Evolutionary conservation across 2,329 filamentous ascomycete species (phyloP).

Genomic region (Leptosphaerulina australis): DNA sequence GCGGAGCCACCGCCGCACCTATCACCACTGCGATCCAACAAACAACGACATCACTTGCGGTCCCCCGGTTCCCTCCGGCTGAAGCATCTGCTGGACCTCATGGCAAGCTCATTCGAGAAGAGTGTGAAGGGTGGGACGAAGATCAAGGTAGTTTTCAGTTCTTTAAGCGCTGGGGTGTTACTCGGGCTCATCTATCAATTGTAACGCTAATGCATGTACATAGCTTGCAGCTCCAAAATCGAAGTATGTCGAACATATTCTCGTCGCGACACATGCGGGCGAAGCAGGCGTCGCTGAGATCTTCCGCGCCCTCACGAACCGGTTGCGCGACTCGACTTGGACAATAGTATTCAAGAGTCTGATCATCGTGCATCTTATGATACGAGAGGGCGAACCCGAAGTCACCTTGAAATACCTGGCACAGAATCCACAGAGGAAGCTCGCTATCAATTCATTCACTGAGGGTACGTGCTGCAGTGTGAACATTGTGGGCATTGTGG

Average conservation of each 20-base stretch:
- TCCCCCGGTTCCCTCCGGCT: slow-evolving; percentile 16
- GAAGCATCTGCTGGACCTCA: slow-evolving; percentile 46
- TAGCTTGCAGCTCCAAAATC: slow-evolving; percentile 95
- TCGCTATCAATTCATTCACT: slow-evolving; percentile 89
- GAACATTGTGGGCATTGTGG: background rate
- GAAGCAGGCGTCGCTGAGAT: slow-evolving; percentile 95
- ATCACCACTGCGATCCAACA: slow-evolving; percentile 17
- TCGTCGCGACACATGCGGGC: slow-evolving; percentile 91
- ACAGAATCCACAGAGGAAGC: slow-evolving; percentile 74
- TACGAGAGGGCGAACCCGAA: slow-evolving; percentile 89
- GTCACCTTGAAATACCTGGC: slow-evolving; percentile 85
- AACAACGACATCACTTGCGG: slow-evolving; percentile 13
- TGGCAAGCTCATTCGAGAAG: slow-evolving; percentile 95
- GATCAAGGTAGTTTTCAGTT: slow-evolving; percentile 71
- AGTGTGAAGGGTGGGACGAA: slow-evolving; percentile 98
- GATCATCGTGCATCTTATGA: slow-evolving; percentile 96
- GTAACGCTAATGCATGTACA: slow-evolving; percentile 25
- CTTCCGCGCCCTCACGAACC: slow-evolving; percentile 86
- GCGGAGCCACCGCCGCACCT: slow-evolving; percentile 25
- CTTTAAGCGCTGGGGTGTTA: background rate
- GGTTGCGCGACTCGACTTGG: slow-evolving; percentile 95
- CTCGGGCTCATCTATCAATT: slow-evolving; percentile 12
- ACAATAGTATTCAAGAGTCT: slow-evolving; percentile 99
- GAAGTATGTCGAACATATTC: slow-evolving; percentile 98
- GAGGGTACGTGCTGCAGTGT: slow-evolving; percentile 70